Evolutionary conservation across 306 rosid species (phyloP).

Genomic region (barrel medic (Medicago truncatula)): MtrunA17r5.0-ANR NC_053043.1:34108501-34109000

Average conservation of each 20-base stretch:
- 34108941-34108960: too few relatives aligned
- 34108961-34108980: too few relatives aligned
- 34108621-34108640: neutral
- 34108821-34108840: slow-evolving; percentile 11
- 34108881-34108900: neutral
- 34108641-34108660: neutral
- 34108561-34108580: neutral
- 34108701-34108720: neutral
- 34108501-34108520: neutral
- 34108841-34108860: slow-evolving; percentile 19
- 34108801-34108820: slow-evolving; percentile 10
- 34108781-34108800: neutral
- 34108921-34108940: too few relatives aligned
- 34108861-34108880: neutral
- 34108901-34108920: too few relatives aligned
- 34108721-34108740: neutral
- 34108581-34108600: slow-evolving; percentile 8
- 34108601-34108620: neutral
- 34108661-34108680: slow-evolving; percentile 12
- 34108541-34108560: neutral
- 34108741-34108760: neutral
- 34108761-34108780: too few relatives aligned
- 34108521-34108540: slow-evolving; percentile 16
- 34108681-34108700: neutral
- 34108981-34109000: too few relatives aligned